These are phyloP conservation scores for Vanderwaltozyma yarrowii DNA, from an alignment of 805 yeast species.

Conservation along the genomic window DNA sequence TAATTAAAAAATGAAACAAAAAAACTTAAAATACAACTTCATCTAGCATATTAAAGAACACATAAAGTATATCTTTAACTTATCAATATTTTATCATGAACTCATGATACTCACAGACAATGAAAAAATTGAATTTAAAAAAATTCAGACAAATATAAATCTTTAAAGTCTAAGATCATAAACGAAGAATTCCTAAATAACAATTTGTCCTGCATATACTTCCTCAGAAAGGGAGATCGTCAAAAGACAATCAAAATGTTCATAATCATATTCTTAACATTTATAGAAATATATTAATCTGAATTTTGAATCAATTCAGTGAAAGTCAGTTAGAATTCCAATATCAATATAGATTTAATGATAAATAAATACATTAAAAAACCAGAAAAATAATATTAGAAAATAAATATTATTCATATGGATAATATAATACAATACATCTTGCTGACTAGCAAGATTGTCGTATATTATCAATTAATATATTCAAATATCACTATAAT, in stretches of 20 bases:
- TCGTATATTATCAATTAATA: too few species aligned
- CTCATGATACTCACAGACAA: slow-evolving; percentile 14
- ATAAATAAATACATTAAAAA: too few species aligned
- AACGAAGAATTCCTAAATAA: slow-evolving; percentile 66
- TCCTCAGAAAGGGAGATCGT: slow-evolving; percentile 43
- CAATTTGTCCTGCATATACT: slow-evolving; percentile 66
- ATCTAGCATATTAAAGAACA: too few species aligned
- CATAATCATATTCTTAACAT: slow-evolving; percentile 18
- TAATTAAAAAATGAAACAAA: too few species aligned
- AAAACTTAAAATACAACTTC: too few species aligned
- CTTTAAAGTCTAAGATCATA: slow-evolving; percentile 35
- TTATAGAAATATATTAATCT: too few species aligned
- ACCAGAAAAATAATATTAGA: too few species aligned
- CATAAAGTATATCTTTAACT: not conserved
- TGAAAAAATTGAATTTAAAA: not conserved
- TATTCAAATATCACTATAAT: too few species aligned
- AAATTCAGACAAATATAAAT: not conserved
- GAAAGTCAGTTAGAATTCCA: too few species aligned
- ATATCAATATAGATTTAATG: too few species aligned
- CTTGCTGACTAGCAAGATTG: slow-evolving; percentile 1
- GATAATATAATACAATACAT: slow-evolving; percentile 1
- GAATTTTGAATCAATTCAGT: too few species aligned
- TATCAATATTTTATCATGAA: slow-evolving; percentile 20
- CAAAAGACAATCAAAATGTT: slow-evolving; percentile 26
- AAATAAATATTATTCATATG: too few species aligned